Evolutionary conservation across 2,329 filamentous ascomycete species (phyloP).

Genomic region (Trichoderma afroharzianum): DNA sequence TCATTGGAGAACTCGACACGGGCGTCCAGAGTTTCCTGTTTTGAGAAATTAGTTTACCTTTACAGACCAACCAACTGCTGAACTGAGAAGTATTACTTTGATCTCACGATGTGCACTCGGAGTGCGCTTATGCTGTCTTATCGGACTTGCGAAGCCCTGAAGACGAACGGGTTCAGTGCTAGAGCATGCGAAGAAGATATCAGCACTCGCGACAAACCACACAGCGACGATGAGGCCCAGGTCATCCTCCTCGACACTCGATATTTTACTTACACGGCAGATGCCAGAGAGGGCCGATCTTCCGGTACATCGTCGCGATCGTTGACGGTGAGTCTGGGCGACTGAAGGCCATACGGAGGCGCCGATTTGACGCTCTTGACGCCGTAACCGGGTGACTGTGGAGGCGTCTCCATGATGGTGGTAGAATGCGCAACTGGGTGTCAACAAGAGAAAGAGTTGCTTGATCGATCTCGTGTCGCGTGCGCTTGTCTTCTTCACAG

Average conservation of each 20-base stretch:
- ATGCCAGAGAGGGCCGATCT: slow-evolving; percentile 13
- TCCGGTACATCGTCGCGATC: slow-evolving; percentile 23
- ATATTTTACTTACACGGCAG: slow-evolving; percentile 36
- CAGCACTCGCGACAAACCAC: neutral
- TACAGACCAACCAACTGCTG: neutral
- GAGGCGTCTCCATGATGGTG: slow-evolving; percentile 23
- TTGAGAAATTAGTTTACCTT: slow-evolving; percentile 13
- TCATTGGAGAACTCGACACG: slow-evolving; percentile 82
- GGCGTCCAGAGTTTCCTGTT: slow-evolving; percentile 85
- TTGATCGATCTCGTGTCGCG: neutral
- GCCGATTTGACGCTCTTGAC: neutral
- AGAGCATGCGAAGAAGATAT: neutral
- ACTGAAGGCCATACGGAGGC: slow-evolving; percentile 22
- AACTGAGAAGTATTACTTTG: slow-evolving; percentile 41
- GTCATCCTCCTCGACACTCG: no score
- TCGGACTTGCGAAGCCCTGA: slow-evolving; percentile 47
- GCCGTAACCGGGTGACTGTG: slow-evolving; percentile 14
- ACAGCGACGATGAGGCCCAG: no score
- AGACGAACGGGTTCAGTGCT: slow-evolving; percentile 43
- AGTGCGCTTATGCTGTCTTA: slow-evolving; percentile 56
- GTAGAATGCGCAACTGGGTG: neutral
- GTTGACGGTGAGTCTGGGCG: slow-evolving; percentile 31
- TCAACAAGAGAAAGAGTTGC: neutral
- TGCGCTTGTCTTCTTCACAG: neutral
- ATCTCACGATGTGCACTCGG: slow-evolving; percentile 56